Evolutionary conservation across 345 rosid species (phyloP).

Genomic region (Raphanus raphanistrum): DNA sequence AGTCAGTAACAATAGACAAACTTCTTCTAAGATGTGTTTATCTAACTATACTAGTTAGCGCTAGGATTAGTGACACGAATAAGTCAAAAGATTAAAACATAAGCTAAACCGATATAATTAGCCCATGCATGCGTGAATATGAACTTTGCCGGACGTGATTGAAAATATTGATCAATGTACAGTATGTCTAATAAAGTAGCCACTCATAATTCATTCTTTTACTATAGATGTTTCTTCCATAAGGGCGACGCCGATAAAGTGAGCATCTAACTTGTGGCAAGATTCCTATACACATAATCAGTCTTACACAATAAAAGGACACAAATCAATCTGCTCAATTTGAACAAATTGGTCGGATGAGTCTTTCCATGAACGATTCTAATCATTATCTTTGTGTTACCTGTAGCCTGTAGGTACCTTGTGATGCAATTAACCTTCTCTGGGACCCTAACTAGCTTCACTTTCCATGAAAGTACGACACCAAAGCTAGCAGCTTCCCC

Average conservation of each 20-base stretch:
- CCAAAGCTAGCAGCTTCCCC: constrained; percentile 49
- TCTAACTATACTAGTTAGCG: constrained; percentile 13
- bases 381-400: constrained; percentile 14
- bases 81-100: constrained; percentile 13
- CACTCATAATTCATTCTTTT: constrained; percentile 11
- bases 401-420: background rate
- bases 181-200: constrained; percentile 26
- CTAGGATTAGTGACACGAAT: background rate
- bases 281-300: background rate
- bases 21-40: background rate
- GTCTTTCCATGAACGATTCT: constrained; percentile 29
- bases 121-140: background rate
- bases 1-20: background rate
- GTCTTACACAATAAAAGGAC: constrained; percentile 35
- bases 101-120: background rate
- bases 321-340: constrained; percentile 29
- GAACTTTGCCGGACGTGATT: constrained; percentile 36
- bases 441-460: constrained; percentile 40
- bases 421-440: constrained; percentile 35
- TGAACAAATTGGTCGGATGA: constrained; percentile 52
- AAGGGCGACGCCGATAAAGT: background rate
- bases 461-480: constrained; percentile 35
- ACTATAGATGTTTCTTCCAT: background rate
- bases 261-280: background rate
- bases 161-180: constrained; percentile 10